Base-by-base conservation (phyloP, 2,329 filamentous ascomycete genomes). In the Exophiala sideris region DNA sequence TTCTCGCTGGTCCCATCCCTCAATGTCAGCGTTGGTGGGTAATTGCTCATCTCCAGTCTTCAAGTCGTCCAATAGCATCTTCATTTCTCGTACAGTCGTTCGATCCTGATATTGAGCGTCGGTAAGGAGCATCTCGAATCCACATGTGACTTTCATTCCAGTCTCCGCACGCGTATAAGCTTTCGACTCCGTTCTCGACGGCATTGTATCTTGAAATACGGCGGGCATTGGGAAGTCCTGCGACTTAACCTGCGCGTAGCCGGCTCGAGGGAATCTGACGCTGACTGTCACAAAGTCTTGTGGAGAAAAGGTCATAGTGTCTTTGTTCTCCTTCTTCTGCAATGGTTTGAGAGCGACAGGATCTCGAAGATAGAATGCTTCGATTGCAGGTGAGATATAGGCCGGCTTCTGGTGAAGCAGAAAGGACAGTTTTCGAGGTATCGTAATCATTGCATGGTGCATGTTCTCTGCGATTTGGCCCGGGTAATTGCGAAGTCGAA, bases 331-430 rank as follows among this genome's bases (percentile, higher is more conserved):
- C 49, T 79, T 74, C 2, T 79, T 78, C 51, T 85, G 74, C 3
- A 96, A 74, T 1, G 85, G 82, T 51, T 86, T 86, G 40, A 96
- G 71, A 0, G 86, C 79, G 53, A 90, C 79, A 0, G 90, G 86
- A 65, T 97, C 91, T 57, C 94, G 85, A 11, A 96, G 79, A 69
- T 97, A 97, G 70, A 99, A 97, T 1, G 88, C 85, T 70, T 99
- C 95, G 2, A 92, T 82, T 1, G 90, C 91, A 0, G 91, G 84
- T 2, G 91, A 86, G 53, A 97, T 84, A 56, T 88, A 85, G 12
- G 85, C 81, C 0, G 91, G 89, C 18, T 85, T 83, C 40, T 81
- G 74, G 63, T 92, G 88, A 2, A 99, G 74, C 35, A 97, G 77
- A 61, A 86, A 86, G 5, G 91, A 92, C 24, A 96, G 73, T 62